These are phyloP conservation scores for Ceratocystis ficicola DNA, from an alignment of 2,329 filamentous ascomycete genomes.

Conservation along the genomic window DNA sequence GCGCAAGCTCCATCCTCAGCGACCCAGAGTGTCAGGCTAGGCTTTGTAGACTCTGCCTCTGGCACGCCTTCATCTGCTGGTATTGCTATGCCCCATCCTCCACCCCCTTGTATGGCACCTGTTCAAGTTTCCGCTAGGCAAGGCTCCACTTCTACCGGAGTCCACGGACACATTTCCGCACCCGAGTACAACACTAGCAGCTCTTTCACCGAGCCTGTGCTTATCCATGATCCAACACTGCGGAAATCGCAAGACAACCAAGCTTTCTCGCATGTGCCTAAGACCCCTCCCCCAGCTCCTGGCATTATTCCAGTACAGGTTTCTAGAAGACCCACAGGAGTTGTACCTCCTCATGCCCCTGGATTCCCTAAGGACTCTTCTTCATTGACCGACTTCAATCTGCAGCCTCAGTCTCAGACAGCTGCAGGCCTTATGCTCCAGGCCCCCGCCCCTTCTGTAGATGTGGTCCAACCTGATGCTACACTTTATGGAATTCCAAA, in stretches of 20 bases:
- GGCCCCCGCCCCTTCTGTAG: not conserved
- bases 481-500: not conserved
- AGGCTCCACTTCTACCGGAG: not conserved
- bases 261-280: not conserved
- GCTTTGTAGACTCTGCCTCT: not conserved
- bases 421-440: not conserved
- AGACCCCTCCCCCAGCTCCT: constrained; percentile 13
- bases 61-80: not conserved
- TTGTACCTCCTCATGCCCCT: not conserved
- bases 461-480: not conserved
- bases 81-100: not conserved
- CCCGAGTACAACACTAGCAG: too few relatives aligned
- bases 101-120: not conserved
- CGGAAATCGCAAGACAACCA: not conserved
- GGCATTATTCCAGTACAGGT: constrained; percentile 14
- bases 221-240: not conserved
- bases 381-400: not conserved
- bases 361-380: not conserved
- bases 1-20: not conserved
- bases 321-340: constrained; percentile 3
- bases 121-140: not conserved
- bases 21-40: not conserved
- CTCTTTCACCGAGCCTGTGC: not conserved
- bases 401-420: not conserved
- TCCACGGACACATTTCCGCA: not conserved